Evolutionary conservation across 225 moss, liverwort and hornwort species (phyloP).

Genomic region (Marchantia paleacea): DNA sequence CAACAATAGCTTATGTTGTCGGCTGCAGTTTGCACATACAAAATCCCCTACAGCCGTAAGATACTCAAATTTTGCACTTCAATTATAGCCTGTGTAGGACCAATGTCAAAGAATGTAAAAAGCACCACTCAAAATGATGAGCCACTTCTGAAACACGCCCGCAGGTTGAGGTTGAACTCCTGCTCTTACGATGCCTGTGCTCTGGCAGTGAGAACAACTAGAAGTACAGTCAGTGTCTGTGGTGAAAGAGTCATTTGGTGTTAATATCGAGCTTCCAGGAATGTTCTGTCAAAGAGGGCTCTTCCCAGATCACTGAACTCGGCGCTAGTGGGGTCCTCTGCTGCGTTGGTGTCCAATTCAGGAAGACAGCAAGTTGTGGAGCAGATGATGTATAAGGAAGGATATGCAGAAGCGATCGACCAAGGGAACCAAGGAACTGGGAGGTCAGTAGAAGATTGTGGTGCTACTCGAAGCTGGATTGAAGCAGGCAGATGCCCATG

Average conservation of each 20-base stretch:
- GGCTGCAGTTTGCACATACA: conserved; percentile 81
- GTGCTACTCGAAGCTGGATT: not conserved
- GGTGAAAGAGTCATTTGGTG: not conserved
- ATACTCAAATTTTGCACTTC: conserved; percentile 19
- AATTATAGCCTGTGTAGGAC: not conserved
- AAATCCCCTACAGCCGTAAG: conserved; percentile 73
- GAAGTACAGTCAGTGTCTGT: not conserved
- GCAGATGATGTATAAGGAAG: not conserved
- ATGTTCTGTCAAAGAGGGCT: not conserved
- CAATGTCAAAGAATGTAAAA: not conserved
- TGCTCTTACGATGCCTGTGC: not conserved
- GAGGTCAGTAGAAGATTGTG: not conserved
- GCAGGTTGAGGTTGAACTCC: not conserved
- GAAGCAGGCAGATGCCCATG: not conserved
- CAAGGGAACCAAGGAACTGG: not conserved
- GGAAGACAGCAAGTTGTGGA: not conserved
- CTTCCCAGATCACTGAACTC: not conserved
- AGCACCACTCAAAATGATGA: not conserved
- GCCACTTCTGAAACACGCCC: not conserved
- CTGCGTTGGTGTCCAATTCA: not conserved
- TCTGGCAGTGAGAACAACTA: not conserved
- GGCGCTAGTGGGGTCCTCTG: not conserved
- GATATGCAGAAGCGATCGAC: not conserved
- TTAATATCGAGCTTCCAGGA: not conserved
- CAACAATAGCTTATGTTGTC: conserved; percentile 74